These are phyloP conservation scores for Aspergillus latus DNA, from an alignment of 2,329 filamentous ascomycete genomes.

Conservation along the genomic window DNA sequence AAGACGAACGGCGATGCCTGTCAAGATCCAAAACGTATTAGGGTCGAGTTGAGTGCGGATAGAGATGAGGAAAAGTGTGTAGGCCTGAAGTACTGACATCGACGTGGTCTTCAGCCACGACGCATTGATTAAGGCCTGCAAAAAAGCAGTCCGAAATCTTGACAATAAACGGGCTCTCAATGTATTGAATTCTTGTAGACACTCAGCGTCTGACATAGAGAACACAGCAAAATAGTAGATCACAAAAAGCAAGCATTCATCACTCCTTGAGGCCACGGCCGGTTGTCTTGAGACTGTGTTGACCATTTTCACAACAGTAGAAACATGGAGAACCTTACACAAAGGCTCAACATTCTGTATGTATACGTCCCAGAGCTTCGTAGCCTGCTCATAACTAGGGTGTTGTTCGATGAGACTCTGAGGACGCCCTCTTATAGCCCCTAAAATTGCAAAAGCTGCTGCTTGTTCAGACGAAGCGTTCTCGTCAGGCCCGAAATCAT, in stretches of 20 bases:
- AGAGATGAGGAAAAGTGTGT: constrained; percentile 18
- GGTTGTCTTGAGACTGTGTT: constrained; percentile 56
- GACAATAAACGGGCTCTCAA: constrained; percentile 5
- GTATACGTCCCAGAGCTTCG: constrained; percentile 72
- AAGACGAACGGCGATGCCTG: constrained; percentile 47
- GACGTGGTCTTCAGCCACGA: constrained; percentile 21
- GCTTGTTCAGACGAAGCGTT: not conserved
- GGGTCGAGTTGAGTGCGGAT: constrained; percentile 44
- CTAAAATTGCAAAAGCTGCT: not conserved
- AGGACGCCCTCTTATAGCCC: not conserved
- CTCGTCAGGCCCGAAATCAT: not conserved
- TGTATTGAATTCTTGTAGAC: constrained; percentile 6
- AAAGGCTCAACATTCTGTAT: constrained; percentile 73
- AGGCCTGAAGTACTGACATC: constrained; percentile 20
- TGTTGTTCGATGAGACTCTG: not conserved
- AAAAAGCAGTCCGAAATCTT: constrained; percentile 11
- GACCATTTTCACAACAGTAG: constrained; percentile 65
- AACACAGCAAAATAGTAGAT: constrained; percentile 25
- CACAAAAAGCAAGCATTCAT: constrained; percentile 39
- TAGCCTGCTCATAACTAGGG: constrained; percentile 45
- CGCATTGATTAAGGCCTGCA: constrained; percentile 20
- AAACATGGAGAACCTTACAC: constrained; percentile 70
- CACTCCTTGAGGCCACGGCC: constrained; percentile 25
- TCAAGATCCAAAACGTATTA: constrained; percentile 52
- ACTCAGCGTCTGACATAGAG: constrained; percentile 20